phyloP scores from a whole-genome alignment of 1,284 basidiomycete species.

The Omphalotus olearius region DNA sequence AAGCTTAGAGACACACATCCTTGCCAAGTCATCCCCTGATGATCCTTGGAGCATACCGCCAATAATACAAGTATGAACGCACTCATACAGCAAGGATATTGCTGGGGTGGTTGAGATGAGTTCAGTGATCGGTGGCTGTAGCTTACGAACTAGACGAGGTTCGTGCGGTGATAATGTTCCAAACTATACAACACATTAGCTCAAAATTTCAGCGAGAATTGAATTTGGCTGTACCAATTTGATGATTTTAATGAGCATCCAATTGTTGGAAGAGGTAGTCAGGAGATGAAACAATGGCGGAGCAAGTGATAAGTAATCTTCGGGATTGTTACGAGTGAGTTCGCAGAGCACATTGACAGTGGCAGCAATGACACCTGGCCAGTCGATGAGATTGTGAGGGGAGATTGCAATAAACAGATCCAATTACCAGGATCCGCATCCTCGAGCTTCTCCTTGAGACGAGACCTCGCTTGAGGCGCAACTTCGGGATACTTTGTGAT shows the following conservation, averaged over 20 bases:
- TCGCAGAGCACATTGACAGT: slow-evolving; percentile 96
- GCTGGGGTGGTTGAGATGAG: slow-evolving; percentile 95
- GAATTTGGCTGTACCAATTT: slow-evolving; percentile 68
- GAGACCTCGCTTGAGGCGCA: slow-evolving; percentile 57
- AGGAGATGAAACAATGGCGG: slow-evolving; percentile 95
- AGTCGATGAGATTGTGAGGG: background rate
- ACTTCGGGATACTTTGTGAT: slow-evolving; percentile 80
- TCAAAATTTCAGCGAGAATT: background rate
- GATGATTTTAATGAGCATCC: slow-evolving; percentile 99
- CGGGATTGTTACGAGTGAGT: slow-evolving; percentile 76
- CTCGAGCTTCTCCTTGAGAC: slow-evolving; percentile 82
- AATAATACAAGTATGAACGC: slow-evolving; percentile 96
- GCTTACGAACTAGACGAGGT: slow-evolving; percentile 89
- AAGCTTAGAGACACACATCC: slow-evolving; percentile 90
- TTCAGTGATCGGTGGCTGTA: slow-evolving; percentile 90
- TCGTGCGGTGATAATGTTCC: slow-evolving; percentile 89
- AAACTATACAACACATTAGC: slow-evolving; percentile 53
- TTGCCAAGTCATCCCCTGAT: slow-evolving; percentile 79
- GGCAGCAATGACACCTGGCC: slow-evolving; percentile 82
- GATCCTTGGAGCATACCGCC: slow-evolving; percentile 90
- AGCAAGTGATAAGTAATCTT: slow-evolving; percentile 79
- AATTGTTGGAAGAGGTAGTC: slow-evolving; percentile 94
- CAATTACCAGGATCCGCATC: slow-evolving; percentile 75
- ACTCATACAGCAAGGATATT: slow-evolving; percentile 95
- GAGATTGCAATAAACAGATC: slow-evolving; percentile 2